A percentile compares a stretch with the other conserved stretches of the same genome.
Evolutionary conservation across 768 basidiomycete species (phyloP).

Genomic region (Serendipita vermifera): DNA sequence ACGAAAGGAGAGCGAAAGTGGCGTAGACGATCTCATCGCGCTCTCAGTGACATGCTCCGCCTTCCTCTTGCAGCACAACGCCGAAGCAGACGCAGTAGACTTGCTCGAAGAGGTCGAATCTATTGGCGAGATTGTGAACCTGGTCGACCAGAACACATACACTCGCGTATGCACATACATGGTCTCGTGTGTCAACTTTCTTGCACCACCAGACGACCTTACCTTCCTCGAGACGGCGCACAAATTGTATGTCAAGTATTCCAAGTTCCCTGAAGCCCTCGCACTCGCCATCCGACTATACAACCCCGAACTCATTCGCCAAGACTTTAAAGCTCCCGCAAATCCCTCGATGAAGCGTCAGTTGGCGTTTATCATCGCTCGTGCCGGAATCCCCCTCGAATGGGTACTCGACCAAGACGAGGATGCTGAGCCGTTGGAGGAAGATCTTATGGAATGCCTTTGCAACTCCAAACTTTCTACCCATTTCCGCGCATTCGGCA

Average conservation of each 20-base stretch:
- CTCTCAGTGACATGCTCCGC: slow-evolving; percentile 75
- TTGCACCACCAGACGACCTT: slow-evolving; percentile 86
- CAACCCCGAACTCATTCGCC: slow-evolving; percentile 62
- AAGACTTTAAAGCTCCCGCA: slow-evolving; percentile 80
- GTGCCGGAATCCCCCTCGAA: slow-evolving; percentile 79
- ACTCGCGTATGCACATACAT: slow-evolving; percentile 89
- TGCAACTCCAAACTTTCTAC: slow-evolving; percentile 73
- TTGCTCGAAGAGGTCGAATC: slow-evolving; percentile 87
- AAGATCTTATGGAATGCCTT: slow-evolving; percentile 74
- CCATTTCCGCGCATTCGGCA: slow-evolving; percentile 83
- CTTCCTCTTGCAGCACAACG: slow-evolving; percentile 87
- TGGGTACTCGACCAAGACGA: slow-evolving; percentile 58
- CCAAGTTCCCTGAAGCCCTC: slow-evolving; percentile 84
- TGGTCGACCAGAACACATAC: slow-evolving; percentile 82
- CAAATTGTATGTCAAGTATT: slow-evolving; percentile 72
- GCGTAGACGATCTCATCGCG: slow-evolving; percentile 53
- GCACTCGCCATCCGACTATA: slow-evolving; percentile 73
- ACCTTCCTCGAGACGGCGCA: slow-evolving; percentile 83
- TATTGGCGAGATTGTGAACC: slow-evolving; percentile 56
- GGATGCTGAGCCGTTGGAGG: slow-evolving; percentile 40
- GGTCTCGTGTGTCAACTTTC: slow-evolving; percentile 85
- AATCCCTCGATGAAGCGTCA: slow-evolving; percentile 96
- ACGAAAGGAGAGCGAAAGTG: slow-evolving; percentile 40
- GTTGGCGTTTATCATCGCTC: slow-evolving; percentile 84
- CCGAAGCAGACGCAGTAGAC: slow-evolving; percentile 97